Evolutionary conservation across 345 rosid genomes (phyloP), one percentile per base, ranked within the genome.

Genomic region (Eutrema yunnanense): DNA sequence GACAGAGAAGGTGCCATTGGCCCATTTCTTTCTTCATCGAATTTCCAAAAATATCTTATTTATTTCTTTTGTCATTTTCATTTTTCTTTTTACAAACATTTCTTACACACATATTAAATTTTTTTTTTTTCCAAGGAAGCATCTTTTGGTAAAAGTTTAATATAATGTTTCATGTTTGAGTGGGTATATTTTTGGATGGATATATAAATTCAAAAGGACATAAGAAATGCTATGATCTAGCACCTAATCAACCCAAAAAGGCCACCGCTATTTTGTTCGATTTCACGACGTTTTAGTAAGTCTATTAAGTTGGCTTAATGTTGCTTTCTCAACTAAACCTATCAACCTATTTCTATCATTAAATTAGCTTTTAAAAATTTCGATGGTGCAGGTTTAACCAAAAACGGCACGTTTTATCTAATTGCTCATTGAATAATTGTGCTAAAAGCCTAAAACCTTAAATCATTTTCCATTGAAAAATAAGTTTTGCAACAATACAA

Each of bases 241-340:
- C 63, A 63, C 70, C 63, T 73, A 64, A 27, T 48, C 69, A 64
- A 27, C 55, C 69, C 37, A 67, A 29, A 50, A 60, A 67, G 68
- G 41, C 68, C 68, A 51, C 67, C 69, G 57, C 62, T 50, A 53
- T 22, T 41, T 58, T 44, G 14, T 11, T 16, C 11, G n/a, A 8
- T 26, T 53, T 27, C 50, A 62, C 58, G 58, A 75, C 70, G 74
- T 69, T 61, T 69, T 54, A 30, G 70, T 38, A 46, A 60, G 50
- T 48, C 29, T 62, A 69, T 52, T 62, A 44, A 53, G 44, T 37
- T 68, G 74, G 65, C 13, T 62, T 37, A 46, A 46, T 55, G 71
- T 55, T 75, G 71, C 79, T 69, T 69, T 75, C 79, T 29, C 71
- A 75, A 68, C 62, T 67, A 75, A 75, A 69, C 74, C 41, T 44